Conservation (phyloP, 768 basidiomycete genomes). For the Rhizopogon vulgaris region DNA sequence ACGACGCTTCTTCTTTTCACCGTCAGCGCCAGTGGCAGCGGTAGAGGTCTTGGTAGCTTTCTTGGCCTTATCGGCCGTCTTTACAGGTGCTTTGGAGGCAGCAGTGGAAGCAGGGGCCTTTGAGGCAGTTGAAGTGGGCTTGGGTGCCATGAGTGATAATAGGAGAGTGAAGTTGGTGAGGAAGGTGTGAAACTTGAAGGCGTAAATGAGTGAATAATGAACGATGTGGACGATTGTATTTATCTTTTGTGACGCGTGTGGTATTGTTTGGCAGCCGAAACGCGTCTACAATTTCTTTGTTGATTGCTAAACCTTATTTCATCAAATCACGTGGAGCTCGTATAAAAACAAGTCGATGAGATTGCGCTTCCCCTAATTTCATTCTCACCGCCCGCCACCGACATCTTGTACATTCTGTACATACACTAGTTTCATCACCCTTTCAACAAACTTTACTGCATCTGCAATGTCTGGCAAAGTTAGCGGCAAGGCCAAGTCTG, state of each 20-base stretch:
- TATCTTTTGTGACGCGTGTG: conserved; percentile 29
- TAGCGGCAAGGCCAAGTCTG: conserved; percentile 57
- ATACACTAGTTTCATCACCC: background rate
- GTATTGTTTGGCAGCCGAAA: conserved; percentile 28
- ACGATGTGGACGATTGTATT: conserved; percentile 7
- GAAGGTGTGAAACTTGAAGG: background rate
- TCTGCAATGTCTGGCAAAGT: conserved; percentile 33
- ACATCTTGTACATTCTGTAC: background rate
- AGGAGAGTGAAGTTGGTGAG: conserved; percentile 5
- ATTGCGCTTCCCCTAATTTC: conserved; percentile 7
- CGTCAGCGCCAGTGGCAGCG: conserved; percentile 47
- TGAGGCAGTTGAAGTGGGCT: conserved; percentile 81
- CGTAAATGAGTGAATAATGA: background rate
- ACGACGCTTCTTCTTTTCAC: conserved; percentile 85
- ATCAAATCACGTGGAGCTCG: conserved; percentile 5
- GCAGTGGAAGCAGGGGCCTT: conserved; percentile 47
- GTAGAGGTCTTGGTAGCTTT: conserved; percentile 56
- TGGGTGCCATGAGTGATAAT: conserved; percentile 46
- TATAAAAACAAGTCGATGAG: conserved; percentile 24
- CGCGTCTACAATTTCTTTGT: conserved; percentile 30
- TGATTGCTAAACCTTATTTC: conserved; percentile 32
- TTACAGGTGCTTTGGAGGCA: conserved; percentile 38
- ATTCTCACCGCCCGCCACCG: conserved; percentile 1
- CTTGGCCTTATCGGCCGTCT: conserved; percentile 36
- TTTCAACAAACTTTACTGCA: conserved; percentile 1